Evolutionary conservation across 169 alveolate species (phyloP).

Genomic region (Plasmodium billcollinsi): DNA sequence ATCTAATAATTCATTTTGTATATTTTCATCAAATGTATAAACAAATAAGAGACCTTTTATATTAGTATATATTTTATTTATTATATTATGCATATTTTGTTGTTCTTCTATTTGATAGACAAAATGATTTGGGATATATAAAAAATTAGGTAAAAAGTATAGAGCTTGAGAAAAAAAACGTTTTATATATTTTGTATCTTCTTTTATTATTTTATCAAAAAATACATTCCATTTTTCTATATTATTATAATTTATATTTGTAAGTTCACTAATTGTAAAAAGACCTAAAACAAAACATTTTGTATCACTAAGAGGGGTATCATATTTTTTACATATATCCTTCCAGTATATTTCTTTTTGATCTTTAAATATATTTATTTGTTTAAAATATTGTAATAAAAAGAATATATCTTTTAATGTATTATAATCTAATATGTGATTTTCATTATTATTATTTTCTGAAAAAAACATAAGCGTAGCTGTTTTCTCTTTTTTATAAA

Average conservation of each 20-base stretch:
- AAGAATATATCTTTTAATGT: conserved; percentile 45
- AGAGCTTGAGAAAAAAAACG: conserved; percentile 27
- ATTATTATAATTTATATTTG: conserved; percentile 18
- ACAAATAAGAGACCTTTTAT: conserved; percentile 50
- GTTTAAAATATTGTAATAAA: conserved; percentile 45
- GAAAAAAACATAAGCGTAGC: conserved; percentile 48
- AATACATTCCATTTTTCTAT: conserved; percentile 7
- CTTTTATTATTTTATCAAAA: conserved; percentile 10
- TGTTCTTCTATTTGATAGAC: neutral
- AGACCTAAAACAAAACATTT: conserved; percentile 72
- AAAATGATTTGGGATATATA: conserved; percentile 48
- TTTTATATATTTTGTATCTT: conserved; percentile 3
- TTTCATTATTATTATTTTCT: conserved; percentile 11
- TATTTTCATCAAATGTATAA: conserved; percentile 35
- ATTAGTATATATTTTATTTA: conserved; percentile 10
- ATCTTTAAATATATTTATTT: conserved; percentile 9
- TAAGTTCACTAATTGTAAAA: conserved; percentile 27
- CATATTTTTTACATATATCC: conserved; percentile 49
- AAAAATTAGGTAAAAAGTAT: conserved; percentile 43
- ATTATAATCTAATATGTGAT: conserved; percentile 30
- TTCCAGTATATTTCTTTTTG: conserved; percentile 23
- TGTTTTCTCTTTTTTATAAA: conserved; percentile 51
- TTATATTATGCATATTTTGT: neutral
- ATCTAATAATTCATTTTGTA: conserved; percentile 13
- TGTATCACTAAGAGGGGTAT: conserved; percentile 26